These are phyloP conservation scores for Lignosus rhinocerotis DNA, from an alignment of 1,284 basidiomycete genomes.

Conservation along the genomic window DNA sequence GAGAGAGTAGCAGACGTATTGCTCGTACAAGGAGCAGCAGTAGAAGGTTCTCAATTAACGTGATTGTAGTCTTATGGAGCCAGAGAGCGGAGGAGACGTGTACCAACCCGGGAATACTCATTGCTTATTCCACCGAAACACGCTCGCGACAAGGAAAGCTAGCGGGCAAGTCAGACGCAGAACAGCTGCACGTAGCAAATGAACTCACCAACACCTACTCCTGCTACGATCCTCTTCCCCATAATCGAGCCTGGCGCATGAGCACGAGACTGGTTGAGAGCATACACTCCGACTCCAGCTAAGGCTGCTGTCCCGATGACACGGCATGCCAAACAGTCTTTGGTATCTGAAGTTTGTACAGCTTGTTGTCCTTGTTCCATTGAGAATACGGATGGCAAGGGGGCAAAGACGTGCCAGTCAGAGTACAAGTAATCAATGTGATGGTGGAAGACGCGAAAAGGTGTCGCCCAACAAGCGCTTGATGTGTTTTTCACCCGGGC, in stretches of 20 bases:
- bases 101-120: background rate
- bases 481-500: no score
- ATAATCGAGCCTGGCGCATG: slow-evolving; percentile 37
- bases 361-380: no score
- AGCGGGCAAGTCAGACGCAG: background rate
- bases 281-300: slow-evolving; percentile 36
- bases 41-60: background rate
- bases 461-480: no score
- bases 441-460: no score
- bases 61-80: background rate
- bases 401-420: no score
- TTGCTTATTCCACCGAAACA: slow-evolving; percentile 29
- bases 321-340: slow-evolving; percentile 42
- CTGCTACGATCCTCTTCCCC: slow-evolving; percentile 39
- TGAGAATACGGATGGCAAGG: no score
- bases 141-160: slow-evolving; percentile 33
- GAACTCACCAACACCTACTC: slow-evolving; percentile 36
- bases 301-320: slow-evolving; percentile 38
- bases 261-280: slow-evolving; percentile 36
- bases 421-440: no score
- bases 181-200: background rate
- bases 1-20: no score
- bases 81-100: background rate
- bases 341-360: background rate
- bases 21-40: no score